Percentiles rank a stretch among this genome's conserved stretches.
phyloP scores from a whole-genome alignment of 2,329 filamentous ascomycete species.

The Cercospora beticola region DNA sequence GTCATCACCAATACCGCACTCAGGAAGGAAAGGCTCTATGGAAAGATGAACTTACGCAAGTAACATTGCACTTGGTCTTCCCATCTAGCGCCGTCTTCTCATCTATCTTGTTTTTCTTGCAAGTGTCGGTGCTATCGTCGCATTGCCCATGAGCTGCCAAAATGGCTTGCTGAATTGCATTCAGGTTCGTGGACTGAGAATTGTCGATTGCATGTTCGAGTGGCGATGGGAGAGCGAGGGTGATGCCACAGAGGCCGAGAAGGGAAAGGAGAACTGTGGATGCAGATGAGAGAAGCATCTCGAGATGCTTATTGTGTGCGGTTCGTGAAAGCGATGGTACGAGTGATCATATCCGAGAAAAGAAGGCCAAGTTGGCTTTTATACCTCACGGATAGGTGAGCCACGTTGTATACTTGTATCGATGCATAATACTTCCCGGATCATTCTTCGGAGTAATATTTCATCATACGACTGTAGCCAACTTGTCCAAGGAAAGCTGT shows the following conservation, averaged over 20 bases:
- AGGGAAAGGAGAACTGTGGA: background rate
- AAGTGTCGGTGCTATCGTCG: background rate
- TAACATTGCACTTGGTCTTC: background rate
- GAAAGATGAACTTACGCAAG: background rate
- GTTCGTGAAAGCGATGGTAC: background rate
- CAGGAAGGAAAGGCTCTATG: background rate
- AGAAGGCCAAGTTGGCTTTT: no score
- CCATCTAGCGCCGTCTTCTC: background rate
- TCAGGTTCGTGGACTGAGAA: background rate
- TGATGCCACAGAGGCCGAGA: background rate
- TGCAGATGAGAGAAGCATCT: background rate
- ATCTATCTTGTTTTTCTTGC: background rate
- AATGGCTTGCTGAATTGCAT: background rate
- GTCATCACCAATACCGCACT: background rate
- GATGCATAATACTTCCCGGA: no score
- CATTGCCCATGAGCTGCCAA: background rate
- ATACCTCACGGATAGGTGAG: no score
- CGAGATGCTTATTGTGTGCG: no score
- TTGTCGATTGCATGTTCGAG: background rate
- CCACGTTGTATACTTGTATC: no score
- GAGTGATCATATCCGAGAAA: background rate
- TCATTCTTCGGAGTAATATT: background rate
- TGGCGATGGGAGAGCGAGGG: background rate
- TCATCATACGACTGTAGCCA: background rate
- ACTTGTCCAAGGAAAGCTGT: background rate